Percentiles rank a stretch among this genome's conserved stretches.
phyloP scores from a whole-genome alignment of 1,139 yeast genomes.

The Debaryomyces sp. region DNA sequence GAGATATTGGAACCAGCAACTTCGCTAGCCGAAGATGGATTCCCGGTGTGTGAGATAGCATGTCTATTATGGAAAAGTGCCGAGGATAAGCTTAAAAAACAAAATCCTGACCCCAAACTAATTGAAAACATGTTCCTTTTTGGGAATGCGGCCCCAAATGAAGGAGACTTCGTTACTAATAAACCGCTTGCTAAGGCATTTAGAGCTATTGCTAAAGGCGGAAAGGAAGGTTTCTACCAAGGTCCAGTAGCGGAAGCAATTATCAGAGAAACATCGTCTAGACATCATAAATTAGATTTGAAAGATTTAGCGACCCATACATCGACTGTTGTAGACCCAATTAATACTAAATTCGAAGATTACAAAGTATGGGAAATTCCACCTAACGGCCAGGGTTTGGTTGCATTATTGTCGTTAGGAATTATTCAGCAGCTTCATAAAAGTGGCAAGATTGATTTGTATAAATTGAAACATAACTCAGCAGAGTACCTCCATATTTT shows the following conservation, averaged over 20 bases:
- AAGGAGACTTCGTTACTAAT: slow-evolving; percentile 65
- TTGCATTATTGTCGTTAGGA: slow-evolving; percentile 71
- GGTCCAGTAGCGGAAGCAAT: slow-evolving; percentile 72
- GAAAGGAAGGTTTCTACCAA: slow-evolving; percentile 67
- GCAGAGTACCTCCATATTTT: slow-evolving; percentile 69
- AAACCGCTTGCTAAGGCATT: slow-evolving; percentile 56
- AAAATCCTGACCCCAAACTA: slow-evolving; percentile 32
- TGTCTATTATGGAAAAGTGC: slow-evolving; percentile 54
- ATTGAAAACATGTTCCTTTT: slow-evolving; percentile 40
- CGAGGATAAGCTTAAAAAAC: slow-evolving; percentile 37
- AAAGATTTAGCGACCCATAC: slow-evolving; percentile 60
- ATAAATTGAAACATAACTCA: slow-evolving; percentile 62
- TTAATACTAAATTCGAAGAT: slow-evolving; percentile 49
- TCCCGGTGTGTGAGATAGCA: slow-evolving; percentile 62
- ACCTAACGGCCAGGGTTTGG: slow-evolving; percentile 81
- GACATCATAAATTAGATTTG: slow-evolving; percentile 58
- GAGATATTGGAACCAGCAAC: slow-evolving; percentile 73
- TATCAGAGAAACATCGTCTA: slow-evolving; percentile 49
- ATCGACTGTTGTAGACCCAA: slow-evolving; percentile 65
- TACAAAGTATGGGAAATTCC: slow-evolving; percentile 71
- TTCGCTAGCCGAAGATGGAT: slow-evolving; percentile 68
- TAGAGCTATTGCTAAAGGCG: slow-evolving; percentile 53
- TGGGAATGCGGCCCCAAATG: slow-evolving; percentile 43
- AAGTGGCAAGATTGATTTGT: slow-evolving; percentile 46
- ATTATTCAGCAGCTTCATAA: slow-evolving; percentile 59